phyloP scores from a whole-genome alignment of 306 rosid genomes.

The Acacia crassicarpa region DNA sequence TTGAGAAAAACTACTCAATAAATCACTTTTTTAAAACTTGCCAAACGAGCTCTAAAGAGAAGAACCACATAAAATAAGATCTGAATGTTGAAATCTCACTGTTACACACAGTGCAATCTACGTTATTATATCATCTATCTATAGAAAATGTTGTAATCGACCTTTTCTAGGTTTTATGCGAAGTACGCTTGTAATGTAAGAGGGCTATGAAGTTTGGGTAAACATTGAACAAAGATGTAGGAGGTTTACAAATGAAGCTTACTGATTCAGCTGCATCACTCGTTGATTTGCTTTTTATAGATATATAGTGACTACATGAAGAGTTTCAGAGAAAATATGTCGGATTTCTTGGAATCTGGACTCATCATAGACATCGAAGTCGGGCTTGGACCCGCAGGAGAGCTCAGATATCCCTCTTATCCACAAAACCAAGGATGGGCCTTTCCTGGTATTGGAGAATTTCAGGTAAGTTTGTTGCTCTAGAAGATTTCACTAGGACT shows the following conservation, averaged over 20 bases:
- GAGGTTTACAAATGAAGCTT: neutral
- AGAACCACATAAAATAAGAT: neutral
- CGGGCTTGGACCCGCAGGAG: slow-evolving; percentile 88
- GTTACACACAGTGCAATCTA: neutral
- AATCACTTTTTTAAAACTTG: too few relatives aligned
- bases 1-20: too few relatives aligned
- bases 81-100: neutral
- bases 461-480: slow-evolving; percentile 61
- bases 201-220: neutral
- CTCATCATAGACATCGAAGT: slow-evolving; percentile 76
- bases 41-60: too few relatives aligned
- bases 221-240: neutral
- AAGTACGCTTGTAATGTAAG: neutral
- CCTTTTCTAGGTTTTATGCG: neutral
- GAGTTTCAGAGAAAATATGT: slow-evolving; percentile 81
- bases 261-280: neutral
- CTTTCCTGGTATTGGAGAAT: slow-evolving; percentile 91
- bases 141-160: neutral
- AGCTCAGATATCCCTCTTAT: slow-evolving; percentile 88
- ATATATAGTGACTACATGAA: slow-evolving; percentile 76
- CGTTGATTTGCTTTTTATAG: slow-evolving; percentile 33
- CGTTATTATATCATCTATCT: neutral
- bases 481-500: neutral
- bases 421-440: slow-evolving; percentile 80
- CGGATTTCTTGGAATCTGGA: slow-evolving; percentile 56